Conservation (phyloP, 169 alveolate genomes). For the Plasmodium yoelii region DNA sequence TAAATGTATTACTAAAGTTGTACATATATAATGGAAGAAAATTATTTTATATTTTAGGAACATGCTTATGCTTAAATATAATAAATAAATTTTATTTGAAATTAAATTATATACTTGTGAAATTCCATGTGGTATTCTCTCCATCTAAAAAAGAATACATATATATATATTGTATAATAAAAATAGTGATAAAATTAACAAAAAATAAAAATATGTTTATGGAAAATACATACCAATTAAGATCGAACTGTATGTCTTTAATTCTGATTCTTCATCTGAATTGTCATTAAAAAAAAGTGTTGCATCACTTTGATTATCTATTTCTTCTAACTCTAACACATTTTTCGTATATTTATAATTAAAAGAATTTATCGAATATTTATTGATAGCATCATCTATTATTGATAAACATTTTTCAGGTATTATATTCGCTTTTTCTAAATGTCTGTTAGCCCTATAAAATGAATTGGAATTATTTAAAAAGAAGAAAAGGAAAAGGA, state of each 20-base stretch:
- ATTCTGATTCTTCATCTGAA: slow-evolving; percentile 31
- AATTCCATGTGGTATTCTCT: neutral
- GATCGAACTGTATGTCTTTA: slow-evolving; percentile 31
- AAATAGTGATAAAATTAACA: no score
- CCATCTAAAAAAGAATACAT: neutral
- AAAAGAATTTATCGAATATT: slow-evolving; percentile 23
- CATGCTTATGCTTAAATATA: no score
- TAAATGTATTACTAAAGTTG: neutral
- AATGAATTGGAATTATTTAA: no score
- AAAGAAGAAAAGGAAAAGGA: no score
- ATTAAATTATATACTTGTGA: no score
- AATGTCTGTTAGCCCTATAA: no score
- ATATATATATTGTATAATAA: no score
- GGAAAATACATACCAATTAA: slow-evolving; percentile 4
- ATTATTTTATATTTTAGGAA: no score
- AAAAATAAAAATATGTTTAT: neutral
- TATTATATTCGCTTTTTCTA: neutral
- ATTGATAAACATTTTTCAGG: neutral
- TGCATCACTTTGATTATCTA: slow-evolving; percentile 8
- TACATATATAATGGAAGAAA: neutral
- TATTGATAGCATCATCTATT: slow-evolving; percentile 27
- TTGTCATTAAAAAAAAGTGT: neutral
- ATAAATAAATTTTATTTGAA: no score
- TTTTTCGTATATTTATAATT: neutral
- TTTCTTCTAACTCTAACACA: neutral